These are phyloP conservation scores for Bauhinia variegata DNA, from an alignment of 306 rosid species.

Conservation along the genomic window DNA sequence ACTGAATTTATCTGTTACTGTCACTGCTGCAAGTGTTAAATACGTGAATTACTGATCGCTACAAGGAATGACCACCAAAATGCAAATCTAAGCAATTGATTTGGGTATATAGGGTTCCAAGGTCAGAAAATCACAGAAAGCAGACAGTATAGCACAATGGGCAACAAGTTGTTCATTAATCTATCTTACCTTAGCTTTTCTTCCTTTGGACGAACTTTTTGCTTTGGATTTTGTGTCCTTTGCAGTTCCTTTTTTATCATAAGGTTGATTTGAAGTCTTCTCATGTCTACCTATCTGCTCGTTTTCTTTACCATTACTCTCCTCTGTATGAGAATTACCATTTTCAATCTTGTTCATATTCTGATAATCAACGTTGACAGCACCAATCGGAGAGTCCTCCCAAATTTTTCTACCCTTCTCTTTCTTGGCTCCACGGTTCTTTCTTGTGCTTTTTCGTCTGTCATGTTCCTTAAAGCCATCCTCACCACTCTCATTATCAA, in stretches of 20 bases:
- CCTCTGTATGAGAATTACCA: conserved; percentile 44
- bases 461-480: conserved; percentile 54
- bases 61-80: conserved; percentile 5
- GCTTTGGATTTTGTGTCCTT: conserved; percentile 56
- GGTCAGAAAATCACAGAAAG: conserved; percentile 24
- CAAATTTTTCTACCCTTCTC: conserved; percentile 54
- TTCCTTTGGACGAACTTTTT: conserved; percentile 64
- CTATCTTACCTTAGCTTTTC: conserved; percentile 77
- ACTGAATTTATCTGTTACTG: neutral
- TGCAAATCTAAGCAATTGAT: conserved; percentile 13
- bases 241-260: conserved; percentile 49
- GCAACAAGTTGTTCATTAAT: conserved; percentile 18
- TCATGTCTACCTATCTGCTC: conserved; percentile 44
- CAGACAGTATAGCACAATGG: conserved; percentile 4
- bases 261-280: conserved; percentile 48
- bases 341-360: conserved; percentile 33
- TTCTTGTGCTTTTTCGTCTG: conserved; percentile 52
- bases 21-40: neutral
- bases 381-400: conserved; percentile 42
- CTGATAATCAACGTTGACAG: conserved; percentile 35
- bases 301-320: conserved; percentile 46
- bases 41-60: neutral
- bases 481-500: conserved; percentile 51
- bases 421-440: conserved; percentile 65
- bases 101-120: conserved; percentile 9